A percentile compares a stretch with the other conserved stretches of the same genome.
Evolutionary conservation across 345 rosid genomes (phyloP).

Genomic region (Eutrema heterophyllum): DNA sequence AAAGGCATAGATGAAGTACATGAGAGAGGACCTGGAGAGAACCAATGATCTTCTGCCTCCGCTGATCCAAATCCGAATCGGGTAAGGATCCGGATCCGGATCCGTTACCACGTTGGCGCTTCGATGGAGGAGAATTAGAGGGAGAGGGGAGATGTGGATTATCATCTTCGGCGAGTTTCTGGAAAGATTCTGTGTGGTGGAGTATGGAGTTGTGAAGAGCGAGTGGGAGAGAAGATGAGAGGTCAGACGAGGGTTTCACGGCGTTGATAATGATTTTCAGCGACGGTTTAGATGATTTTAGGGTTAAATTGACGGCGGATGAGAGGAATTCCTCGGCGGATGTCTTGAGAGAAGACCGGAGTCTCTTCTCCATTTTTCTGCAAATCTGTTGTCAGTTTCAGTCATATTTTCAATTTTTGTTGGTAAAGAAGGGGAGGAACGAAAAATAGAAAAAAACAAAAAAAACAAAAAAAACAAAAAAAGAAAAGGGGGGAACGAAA

Average conservation of each 20-base stretch:
- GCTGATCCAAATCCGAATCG: constrained; percentile 1
- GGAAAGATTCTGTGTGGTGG: constrained; percentile 37
- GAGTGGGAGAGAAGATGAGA: constrained; percentile 49
- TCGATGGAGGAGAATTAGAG: constrained; percentile 47
- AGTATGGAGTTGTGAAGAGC: constrained; percentile 48
- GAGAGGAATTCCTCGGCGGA: constrained; percentile 71
- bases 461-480: too few relatives aligned
- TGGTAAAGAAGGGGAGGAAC: too few relatives aligned
- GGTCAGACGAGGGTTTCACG: constrained; percentile 47
- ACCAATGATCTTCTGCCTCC: constrained; percentile 32
- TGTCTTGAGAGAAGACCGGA: constrained; percentile 60
- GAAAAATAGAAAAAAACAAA: too few relatives aligned
- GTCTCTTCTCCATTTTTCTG: constrained; percentile 58
- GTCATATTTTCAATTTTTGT: not conserved
- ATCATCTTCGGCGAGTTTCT: constrained; percentile 15
- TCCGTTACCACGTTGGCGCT: constrained; percentile 43
- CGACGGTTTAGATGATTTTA: constrained; percentile 61
- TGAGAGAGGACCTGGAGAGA: constrained; percentile 46
- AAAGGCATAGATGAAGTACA: constrained; percentile 42
- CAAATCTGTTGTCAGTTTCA: not conserved
- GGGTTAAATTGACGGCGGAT: constrained; percentile 37
- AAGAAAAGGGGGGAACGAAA: not conserved
- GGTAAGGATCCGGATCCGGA: constrained; percentile 13
- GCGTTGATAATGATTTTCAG: constrained; percentile 58
- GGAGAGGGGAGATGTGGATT: constrained; percentile 16